Conservation (phyloP, 768 basidiomycete species). For the Cystobasidium ongulense region DNA sequence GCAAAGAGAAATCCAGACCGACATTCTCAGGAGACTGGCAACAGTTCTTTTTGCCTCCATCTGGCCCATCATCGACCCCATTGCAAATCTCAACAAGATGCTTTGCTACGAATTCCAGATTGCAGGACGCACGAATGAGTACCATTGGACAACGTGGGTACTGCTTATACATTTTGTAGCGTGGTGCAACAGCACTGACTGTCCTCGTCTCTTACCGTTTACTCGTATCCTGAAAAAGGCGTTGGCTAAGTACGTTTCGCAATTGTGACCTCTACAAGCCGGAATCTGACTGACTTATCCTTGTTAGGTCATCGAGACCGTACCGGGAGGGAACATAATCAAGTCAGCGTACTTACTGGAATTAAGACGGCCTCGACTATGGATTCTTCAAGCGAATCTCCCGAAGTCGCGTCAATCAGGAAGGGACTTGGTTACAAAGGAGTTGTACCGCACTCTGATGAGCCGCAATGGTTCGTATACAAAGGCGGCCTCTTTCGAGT, state of each 20-base stretch:
- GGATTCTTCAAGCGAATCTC: background rate
- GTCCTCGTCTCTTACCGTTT: too few species aligned
- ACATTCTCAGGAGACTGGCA: too few species aligned
- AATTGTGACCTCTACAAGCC: background rate
- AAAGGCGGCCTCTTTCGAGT: background rate
- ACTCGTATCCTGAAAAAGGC: background rate
- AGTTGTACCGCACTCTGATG: background rate
- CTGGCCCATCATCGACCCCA: background rate
- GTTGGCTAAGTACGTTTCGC: background rate
- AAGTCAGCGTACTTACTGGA: background rate
- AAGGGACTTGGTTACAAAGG: background rate
- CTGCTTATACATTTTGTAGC: too few species aligned
- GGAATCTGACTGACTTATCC: background rate
- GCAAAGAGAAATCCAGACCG: too few species aligned
- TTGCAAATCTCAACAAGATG: background rate
- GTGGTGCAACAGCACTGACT: too few species aligned
- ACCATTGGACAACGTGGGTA: too few species aligned
- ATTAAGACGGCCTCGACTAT: background rate
- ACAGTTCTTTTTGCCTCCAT: too few species aligned
- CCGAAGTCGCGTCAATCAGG: background rate
- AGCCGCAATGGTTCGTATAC: background rate
- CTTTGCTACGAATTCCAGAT: background rate
- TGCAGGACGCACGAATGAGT: background rate
- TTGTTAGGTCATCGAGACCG: background rate
- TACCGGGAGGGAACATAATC: background rate